A percentile compares a stretch with the other conserved stretches of the same genome.
phyloP scores from a whole-genome alignment of 805 yeast species.

The Brettanomyces anomalus region DNA sequence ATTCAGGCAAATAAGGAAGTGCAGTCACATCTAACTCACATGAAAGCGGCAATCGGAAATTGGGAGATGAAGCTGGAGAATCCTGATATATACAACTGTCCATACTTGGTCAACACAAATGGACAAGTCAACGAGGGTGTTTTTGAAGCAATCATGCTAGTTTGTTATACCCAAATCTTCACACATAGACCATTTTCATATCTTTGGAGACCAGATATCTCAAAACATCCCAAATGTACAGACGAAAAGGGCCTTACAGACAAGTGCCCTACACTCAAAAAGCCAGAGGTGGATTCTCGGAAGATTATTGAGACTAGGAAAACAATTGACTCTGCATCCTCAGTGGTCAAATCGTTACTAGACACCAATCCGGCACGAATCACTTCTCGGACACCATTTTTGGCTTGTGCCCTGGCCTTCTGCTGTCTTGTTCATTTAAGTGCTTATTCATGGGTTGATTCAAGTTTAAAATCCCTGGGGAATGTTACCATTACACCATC shows the following conservation, averaged over 20 bases:
- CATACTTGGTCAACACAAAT: constrained; percentile 31
- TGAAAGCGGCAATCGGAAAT: constrained; percentile 39
- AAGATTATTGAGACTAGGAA: constrained; percentile 44
- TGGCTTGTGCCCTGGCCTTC: constrained; percentile 46
- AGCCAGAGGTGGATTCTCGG: constrained; percentile 31
- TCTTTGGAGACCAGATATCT: constrained; percentile 40
- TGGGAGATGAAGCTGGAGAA: constrained; percentile 40
- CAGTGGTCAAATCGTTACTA: constrained; percentile 35
- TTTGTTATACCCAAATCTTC: constrained; percentile 45
- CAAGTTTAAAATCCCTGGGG: constrained; percentile 19
- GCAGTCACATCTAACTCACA: constrained; percentile 27
- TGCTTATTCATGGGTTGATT: constrained; percentile 44
- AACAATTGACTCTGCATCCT: constrained; percentile 45
- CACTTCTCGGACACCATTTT: constrained; percentile 38
- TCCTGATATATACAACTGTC: constrained; percentile 33
- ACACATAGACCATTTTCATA: constrained; percentile 46
- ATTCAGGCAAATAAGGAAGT: constrained; percentile 32
- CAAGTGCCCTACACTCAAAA: constrained; percentile 23
- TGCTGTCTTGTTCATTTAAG: constrained; percentile 43
- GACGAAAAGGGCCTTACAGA: constrained; percentile 22
- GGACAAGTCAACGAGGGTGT: constrained; percentile 46
- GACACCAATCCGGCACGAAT: constrained; percentile 39
- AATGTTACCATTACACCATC: constrained; percentile 8
- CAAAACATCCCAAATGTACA: constrained; percentile 31
- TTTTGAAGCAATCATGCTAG: constrained; percentile 39